phyloP scores from a whole-genome alignment of 306 rosid species.

The Cucurbita pepo region DNA sequence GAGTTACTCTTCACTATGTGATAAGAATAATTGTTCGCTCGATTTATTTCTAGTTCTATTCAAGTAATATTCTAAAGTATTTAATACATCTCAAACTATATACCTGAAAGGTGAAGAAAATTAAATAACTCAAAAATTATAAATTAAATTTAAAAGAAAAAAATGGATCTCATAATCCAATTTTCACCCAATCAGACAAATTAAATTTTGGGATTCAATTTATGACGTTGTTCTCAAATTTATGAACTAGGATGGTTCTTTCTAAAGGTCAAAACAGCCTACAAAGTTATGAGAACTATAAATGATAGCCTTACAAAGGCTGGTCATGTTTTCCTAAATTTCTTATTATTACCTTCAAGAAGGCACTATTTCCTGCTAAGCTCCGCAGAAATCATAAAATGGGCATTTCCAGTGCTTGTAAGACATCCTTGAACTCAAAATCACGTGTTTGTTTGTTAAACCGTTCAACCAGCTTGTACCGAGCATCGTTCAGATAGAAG shows the following conservation, averaged over 20 bases:
- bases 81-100: background rate
- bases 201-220: background rate
- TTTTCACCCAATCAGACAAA: background rate
- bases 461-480: conserved; percentile 69
- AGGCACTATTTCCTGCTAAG: background rate
- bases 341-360: background rate
- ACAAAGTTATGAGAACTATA: background rate
- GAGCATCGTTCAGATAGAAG: conserved; percentile 61
- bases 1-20: background rate
- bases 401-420: conserved; percentile 71
- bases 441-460: conserved; percentile 76
- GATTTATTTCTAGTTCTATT: background rate
- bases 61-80: background rate
- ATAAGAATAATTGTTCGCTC: background rate
- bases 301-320: background rate
- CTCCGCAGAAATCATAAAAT: conserved; percentile 17
- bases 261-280: background rate
- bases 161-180: background rate
- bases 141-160: background rate
- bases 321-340: background rate
- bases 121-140: background rate
- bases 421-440: conserved; percentile 82
- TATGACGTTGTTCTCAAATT: background rate
- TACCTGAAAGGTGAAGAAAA: background rate
- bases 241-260: background rate